Evolutionary conservation across 768 basidiomycete genomes (phyloP), one percentile per base, ranked within the genome.

Genomic region (Hemileccinum impolitum): DNA sequence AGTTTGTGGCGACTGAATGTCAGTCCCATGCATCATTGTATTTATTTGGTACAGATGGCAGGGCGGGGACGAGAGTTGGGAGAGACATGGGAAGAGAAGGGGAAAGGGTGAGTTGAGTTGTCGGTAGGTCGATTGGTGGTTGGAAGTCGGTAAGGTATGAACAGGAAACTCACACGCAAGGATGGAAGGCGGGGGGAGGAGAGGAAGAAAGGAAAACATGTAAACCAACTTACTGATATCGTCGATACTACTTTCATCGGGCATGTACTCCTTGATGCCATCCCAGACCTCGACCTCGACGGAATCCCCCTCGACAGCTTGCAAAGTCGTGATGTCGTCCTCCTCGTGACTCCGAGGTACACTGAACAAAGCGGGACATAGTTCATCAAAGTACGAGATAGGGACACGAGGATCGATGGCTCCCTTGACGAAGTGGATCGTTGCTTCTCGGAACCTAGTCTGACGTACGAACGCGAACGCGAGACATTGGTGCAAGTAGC

Each of bases 361-460:
- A 34, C 26, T 58, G 61, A 86, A 84, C 23, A 93, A 69, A 11
- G 74, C 69, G 17, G 86, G 87, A 25, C 85, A 76, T n/a, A 94
- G 70, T 51, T 83, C 77, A 7, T 89, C 83, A 58, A 84, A 94
- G 64, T 90, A 85, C 53, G 88, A 83, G 52, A 94, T 72, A 34
- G 93, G 75, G 3, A 94, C 64, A 13, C 92, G 80, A 0, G 92
- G 90, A 67, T 96, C 92, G n/a, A 90, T 69, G 39, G 85, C 80
- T 31, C 90, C 92, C 47, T 81, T 76, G 59, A 87, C 82, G 48
- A 95, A 77, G 58, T 89, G 78, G 53, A 78, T 79, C 15, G 85
- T 86, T 1, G 93, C 92, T 50, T 90, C 86, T 52, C 87, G 84
- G 63, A 96, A 94, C 43, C 84, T 73, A 0, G 90, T 91, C 63